Conservation (phyloP, 2,329 filamentous ascomycete species). For the Endoconidiophora laricicola region DNA sequence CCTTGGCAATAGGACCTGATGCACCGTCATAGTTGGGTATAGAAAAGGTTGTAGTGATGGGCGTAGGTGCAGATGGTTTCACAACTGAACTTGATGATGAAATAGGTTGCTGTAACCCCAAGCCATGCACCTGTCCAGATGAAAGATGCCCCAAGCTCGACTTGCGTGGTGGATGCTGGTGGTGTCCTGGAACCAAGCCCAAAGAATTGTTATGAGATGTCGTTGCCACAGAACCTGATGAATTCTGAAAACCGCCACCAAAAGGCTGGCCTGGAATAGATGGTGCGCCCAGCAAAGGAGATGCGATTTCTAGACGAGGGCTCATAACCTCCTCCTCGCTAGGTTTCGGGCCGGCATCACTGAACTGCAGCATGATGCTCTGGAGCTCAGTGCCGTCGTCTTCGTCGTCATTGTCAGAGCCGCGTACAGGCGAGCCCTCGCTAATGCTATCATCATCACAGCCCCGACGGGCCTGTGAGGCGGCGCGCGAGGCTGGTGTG, state of each 20-base stretch:
- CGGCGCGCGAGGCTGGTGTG: slow-evolving; percentile 40
- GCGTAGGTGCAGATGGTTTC: slow-evolving; percentile 24
- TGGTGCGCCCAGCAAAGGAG: slow-evolving; percentile 52
- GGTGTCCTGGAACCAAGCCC: not conserved
- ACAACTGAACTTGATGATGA: not conserved
- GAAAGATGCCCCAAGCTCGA: slow-evolving; percentile 69
- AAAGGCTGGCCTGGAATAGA: slow-evolving; percentile 16
- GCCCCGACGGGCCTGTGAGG: slow-evolving; percentile 28
- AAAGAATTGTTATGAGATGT: not conserved
- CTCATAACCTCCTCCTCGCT: slow-evolving; percentile 81
- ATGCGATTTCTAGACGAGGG: slow-evolving; percentile 66
- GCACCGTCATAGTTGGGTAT: slow-evolving; percentile 4
- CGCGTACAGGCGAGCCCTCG: slow-evolving; percentile 34
- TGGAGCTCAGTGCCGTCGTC: slow-evolving; percentile 76
- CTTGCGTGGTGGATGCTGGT: slow-evolving; percentile 60
- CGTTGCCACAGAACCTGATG: not conserved
- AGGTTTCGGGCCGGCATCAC: slow-evolving; percentile 53
- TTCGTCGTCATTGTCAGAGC: slow-evolving; percentile 47
- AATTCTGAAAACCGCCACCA: not conserved
- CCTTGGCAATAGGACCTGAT: too few species aligned
- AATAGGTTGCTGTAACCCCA: slow-evolving; percentile 15
- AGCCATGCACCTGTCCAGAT: slow-evolving; percentile 31
- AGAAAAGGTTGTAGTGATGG: slow-evolving; percentile 21
- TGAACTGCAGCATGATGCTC: slow-evolving; percentile 94
- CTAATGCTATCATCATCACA: slow-evolving; percentile 38